Conservation (phyloP, 1,284 basidiomycete genomes). For the Marasmius oreades region DNA sequence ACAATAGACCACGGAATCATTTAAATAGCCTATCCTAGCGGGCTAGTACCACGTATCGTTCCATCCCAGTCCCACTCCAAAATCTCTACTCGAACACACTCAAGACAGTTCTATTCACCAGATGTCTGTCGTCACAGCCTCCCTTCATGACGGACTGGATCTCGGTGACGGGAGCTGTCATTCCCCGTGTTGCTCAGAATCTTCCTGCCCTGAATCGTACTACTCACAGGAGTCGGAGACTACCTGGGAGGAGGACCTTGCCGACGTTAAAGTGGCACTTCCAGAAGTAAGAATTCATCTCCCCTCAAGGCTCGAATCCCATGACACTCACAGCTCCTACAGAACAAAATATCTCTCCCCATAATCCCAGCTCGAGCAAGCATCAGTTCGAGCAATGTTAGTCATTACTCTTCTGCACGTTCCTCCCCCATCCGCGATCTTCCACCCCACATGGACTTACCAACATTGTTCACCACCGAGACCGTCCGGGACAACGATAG, state of each 20-base stretch:
- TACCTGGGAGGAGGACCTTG: background rate
- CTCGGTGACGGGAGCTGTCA: background rate
- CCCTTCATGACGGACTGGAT: background rate
- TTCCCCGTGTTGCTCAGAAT: background rate
- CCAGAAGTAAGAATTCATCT: background rate
- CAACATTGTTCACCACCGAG: background rate
- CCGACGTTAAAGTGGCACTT: background rate
- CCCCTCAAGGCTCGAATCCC: background rate
- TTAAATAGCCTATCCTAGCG: background rate
- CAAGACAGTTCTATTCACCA: background rate
- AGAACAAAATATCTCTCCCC: background rate
- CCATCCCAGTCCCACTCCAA: background rate
- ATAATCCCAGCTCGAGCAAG: background rate
- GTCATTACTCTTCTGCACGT: background rate
- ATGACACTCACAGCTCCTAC: background rate
- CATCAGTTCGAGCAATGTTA: too few relatives aligned
- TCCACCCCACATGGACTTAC: background rate
- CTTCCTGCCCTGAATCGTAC: background rate
- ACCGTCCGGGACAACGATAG: background rate
- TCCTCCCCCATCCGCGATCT: background rate
- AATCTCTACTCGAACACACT: background rate
- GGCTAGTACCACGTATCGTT: background rate
- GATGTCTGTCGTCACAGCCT: background rate
- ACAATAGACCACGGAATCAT: background rate
- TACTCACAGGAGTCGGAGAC: background rate